A percentile compares a stretch with the other conserved stretches of the same genome.
Conservation (phyloP, 441 rosid species). For the Arabidopsis hybrid region DNA sequence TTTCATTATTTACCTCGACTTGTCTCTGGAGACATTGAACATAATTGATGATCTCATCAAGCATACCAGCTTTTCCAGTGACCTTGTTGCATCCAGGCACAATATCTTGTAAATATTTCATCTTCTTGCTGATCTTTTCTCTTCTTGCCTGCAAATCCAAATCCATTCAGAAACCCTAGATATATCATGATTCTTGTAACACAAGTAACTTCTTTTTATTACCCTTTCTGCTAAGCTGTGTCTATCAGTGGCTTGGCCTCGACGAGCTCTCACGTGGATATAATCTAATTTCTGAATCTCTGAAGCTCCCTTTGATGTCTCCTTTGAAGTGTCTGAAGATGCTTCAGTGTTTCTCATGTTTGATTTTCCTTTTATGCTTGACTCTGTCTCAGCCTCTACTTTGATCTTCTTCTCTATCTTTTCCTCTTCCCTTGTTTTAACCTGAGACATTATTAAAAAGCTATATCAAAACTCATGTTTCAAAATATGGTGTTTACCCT, state of each 20-base stretch:
- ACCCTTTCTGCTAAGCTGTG: slow-evolving; percentile 74
- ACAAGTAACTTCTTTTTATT: slow-evolving; percentile 19
- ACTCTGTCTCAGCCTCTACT: slow-evolving; percentile 48
- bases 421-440: slow-evolving; percentile 43
- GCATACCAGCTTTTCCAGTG: slow-evolving; percentile 65
- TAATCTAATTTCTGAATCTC: slow-evolving; percentile 54
- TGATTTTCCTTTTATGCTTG: slow-evolving; percentile 46
- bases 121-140: slow-evolving; percentile 63
- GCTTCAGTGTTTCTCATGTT: slow-evolving; percentile 41
- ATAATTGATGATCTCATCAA: slow-evolving; percentile 66
- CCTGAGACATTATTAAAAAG: slow-evolving; percentile 38
- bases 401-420: slow-evolving; percentile 48
- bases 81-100: slow-evolving; percentile 63
- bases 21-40: slow-evolving; percentile 66
- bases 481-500: neutral
- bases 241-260: slow-evolving; percentile 68
- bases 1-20: slow-evolving; percentile 45
- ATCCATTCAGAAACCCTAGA: slow-evolving; percentile 14
- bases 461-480: neutral
- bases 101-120: slow-evolving; percentile 62
- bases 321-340: slow-evolving; percentile 46
- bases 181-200: slow-evolving; percentile 15
- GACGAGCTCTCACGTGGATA: slow-evolving; percentile 63
- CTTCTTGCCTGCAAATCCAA: slow-evolving; percentile 54
- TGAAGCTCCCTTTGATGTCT: slow-evolving; percentile 43